A percentile compares a stretch with the other conserved stretches of the same genome.
These are phyloP conservation scores for Aspergillus fischeri DNA, from an alignment of 2,329 filamentous ascomycete genomes.

Conservation along the genomic window DNA sequence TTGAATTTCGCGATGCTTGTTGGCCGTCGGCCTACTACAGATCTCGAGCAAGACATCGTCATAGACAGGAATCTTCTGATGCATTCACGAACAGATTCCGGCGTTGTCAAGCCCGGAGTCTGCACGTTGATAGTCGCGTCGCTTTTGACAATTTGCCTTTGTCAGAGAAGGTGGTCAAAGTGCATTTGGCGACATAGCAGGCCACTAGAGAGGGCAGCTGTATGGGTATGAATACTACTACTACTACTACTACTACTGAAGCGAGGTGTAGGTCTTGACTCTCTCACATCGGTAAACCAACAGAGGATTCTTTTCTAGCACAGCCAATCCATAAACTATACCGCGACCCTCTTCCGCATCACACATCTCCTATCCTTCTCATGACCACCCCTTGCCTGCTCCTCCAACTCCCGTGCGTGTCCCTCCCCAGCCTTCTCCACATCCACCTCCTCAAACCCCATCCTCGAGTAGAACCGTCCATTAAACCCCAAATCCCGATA, in stretches of 20 bases:
- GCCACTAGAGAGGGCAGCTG: no score
- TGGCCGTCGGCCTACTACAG: conserved; percentile 1
- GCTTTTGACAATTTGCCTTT: background rate
- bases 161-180: background rate
- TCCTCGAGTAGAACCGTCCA: background rate
- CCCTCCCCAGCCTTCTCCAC: background rate
- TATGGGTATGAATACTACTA: no score
- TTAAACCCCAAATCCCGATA: background rate
- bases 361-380: background rate
- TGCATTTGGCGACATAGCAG: no score
- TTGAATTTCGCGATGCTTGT: conserved; percentile 4
- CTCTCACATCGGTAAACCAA: no score
- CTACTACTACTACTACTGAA: no score
- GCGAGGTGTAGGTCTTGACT: no score
- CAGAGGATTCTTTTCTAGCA: no score
- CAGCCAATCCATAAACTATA: background rate
- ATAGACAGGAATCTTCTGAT: conserved; percentile 4
- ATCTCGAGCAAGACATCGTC: conserved; percentile 4
- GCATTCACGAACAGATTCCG: background rate
- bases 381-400: background rate
- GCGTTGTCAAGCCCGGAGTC: background rate
- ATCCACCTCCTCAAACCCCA: background rate
- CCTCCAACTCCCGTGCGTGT: background rate
- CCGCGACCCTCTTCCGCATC: background rate
- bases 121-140: background rate